Conservation (phyloP, 352 stramenopile species). For the Phytophthora hybrid region DNA sequence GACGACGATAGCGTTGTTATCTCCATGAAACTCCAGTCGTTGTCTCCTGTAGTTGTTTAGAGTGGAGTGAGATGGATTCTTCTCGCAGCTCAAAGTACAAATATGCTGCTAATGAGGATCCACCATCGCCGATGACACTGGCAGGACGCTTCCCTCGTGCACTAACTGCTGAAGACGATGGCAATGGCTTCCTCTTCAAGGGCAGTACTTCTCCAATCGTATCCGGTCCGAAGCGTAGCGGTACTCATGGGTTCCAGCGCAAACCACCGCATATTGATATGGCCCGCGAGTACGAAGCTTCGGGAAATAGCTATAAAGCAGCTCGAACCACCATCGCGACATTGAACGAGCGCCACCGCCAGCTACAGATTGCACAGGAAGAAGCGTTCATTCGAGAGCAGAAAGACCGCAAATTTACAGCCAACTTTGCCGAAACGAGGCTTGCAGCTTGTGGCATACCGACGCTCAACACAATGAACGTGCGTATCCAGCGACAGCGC, state of each 20-base stretch:
- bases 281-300: constrained; percentile 54
- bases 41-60: background rate
- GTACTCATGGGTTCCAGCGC: constrained; percentile 47
- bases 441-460: constrained; percentile 68
- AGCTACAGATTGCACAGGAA: constrained; percentile 60
- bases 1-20: background rate
- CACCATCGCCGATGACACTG: constrained; percentile 17
- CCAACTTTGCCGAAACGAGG: constrained; percentile 65
- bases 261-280: constrained; percentile 71
- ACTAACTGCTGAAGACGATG: constrained; percentile 36
- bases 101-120: constrained; percentile 8
- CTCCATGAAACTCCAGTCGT: constrained; percentile 2
- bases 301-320: constrained; percentile 50
- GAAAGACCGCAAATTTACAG: constrained; percentile 50
- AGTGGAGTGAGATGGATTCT: constrained; percentile 17
- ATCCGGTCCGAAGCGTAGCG: constrained; percentile 8
- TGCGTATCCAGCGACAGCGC: constrained; percentile 62
- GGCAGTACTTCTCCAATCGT: constrained; percentile 12
- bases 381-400: constrained; percentile 56
- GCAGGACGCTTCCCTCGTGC: constrained; percentile 28
- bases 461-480: constrained; percentile 71
- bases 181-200: constrained; percentile 64
- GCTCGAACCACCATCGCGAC: constrained; percentile 57
- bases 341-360: constrained; percentile 58
- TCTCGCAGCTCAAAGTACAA: constrained; percentile 16